Evolutionary conservation across 768 basidiomycete genomes (phyloP).

Genomic region (Suillus placidus): DNA sequence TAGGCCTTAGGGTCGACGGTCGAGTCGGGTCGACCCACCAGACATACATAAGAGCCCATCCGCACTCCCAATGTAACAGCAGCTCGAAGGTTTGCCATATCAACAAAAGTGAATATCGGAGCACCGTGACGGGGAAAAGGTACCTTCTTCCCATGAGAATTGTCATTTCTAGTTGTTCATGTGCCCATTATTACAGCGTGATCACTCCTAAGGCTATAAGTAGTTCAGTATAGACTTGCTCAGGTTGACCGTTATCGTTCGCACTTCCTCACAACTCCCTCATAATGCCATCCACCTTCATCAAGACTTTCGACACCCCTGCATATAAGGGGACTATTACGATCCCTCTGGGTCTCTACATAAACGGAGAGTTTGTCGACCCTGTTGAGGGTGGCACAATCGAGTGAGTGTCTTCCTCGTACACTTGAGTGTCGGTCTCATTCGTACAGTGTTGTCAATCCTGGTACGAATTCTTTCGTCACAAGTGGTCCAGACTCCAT

Average conservation of each 20-base stretch:
- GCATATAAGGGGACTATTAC: constrained; percentile 59
- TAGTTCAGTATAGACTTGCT: background rate
- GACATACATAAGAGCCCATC: too few species aligned
- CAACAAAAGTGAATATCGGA: background rate
- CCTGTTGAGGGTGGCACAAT: constrained; percentile 56
- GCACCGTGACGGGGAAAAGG: constrained; percentile 2
- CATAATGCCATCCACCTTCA: constrained; percentile 43
- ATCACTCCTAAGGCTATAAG: background rate
- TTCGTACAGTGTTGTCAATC: constrained; percentile 53
- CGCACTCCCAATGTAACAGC: background rate
- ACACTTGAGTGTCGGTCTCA: constrained; percentile 1
- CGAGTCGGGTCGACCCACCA: too few species aligned
- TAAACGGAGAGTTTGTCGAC: constrained; percentile 55
- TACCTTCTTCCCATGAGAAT: constrained; percentile 1
- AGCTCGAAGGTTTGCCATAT: background rate
- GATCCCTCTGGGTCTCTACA: constrained; percentile 69
- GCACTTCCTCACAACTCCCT: background rate
- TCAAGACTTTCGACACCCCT: constrained; percentile 54
- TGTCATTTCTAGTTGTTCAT: background rate
- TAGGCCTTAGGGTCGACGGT: too few species aligned
- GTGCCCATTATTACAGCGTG: background rate
- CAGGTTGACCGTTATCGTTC: background rate
- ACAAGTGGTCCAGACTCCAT: background rate
- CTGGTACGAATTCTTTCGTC: constrained; percentile 35
- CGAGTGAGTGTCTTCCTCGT: constrained; percentile 49